A percentile compares a stretch with the other conserved stretches of the same genome.
Conservation (phyloP, 306 rosid genomes). For the Nissolia schottii region DNA sequence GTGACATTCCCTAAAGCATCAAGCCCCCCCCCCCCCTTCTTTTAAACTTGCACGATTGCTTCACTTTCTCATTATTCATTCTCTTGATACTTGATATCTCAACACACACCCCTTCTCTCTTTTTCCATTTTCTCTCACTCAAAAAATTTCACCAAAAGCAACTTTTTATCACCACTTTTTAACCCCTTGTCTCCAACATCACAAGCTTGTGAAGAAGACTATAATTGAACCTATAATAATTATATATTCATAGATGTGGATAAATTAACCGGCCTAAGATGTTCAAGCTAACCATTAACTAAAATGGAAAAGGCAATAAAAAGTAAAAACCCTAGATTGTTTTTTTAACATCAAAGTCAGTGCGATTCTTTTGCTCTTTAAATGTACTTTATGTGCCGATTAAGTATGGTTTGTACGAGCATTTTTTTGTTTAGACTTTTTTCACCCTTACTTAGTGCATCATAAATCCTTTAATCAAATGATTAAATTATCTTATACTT, state of each 20-base stretch:
- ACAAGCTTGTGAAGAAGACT: background rate
- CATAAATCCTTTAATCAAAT: too few relatives aligned
- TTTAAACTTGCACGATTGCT: slow-evolving; percentile 62
- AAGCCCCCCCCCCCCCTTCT: slow-evolving; percentile 10
- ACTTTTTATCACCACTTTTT: slow-evolving; percentile 20
- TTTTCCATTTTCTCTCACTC: background rate
- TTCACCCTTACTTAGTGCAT: too few relatives aligned
- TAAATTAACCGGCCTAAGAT: background rate
- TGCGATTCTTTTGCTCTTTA: background rate
- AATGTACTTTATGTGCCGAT: slow-evolving; percentile 21
- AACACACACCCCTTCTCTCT: slow-evolving; percentile 22
- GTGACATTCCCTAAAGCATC: slow-evolving; percentile 39
- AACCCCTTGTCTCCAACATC: slow-evolving; percentile 18
- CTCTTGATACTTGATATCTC: slow-evolving; percentile 38
- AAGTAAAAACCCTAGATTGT: background rate
- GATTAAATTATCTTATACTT: too few relatives aligned
- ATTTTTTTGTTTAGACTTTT: background rate
- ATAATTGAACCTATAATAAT: slow-evolving; percentile 17
- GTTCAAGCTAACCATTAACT: slow-evolving; percentile 1
- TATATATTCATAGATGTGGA: background rate
- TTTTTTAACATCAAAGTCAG: slow-evolving; percentile 4
- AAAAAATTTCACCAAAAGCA: slow-evolving; percentile 5
- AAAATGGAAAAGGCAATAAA: background rate
- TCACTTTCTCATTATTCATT: slow-evolving; percentile 32
- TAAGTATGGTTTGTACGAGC: background rate